phyloP scores from a whole-genome alignment of 768 basidiomycete genomes.

The Lentinula lateritia region DNA sequence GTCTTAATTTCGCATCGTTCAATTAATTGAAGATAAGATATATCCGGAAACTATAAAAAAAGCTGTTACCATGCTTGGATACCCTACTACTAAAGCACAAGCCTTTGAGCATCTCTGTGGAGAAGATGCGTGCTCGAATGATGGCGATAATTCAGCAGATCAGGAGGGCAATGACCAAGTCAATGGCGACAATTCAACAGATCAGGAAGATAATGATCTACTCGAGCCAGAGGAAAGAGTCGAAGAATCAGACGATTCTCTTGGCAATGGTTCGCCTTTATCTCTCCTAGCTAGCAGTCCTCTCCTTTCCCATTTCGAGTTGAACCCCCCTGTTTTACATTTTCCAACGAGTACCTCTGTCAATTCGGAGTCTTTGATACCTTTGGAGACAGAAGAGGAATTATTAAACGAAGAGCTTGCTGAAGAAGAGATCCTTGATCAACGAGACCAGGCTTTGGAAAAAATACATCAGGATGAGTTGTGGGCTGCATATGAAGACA shows the following conservation, averaged over 20 bases:
- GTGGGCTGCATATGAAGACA: background rate
- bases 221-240: background rate
- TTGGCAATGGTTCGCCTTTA: background rate
- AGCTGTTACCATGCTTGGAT: background rate
- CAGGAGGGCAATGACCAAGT: background rate
- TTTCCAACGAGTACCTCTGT: background rate
- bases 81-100: background rate
- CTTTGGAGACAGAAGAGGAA: background rate
- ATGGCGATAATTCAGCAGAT: background rate
- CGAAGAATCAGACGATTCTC: background rate
- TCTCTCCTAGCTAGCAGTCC: background rate
- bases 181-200: background rate
- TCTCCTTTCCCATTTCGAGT: background rate
- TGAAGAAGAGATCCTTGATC: slow-evolving; percentile 1
- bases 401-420: background rate
- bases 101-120: background rate
- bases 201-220: background rate
- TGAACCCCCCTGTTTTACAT: background rate
- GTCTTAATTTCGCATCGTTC: too few relatives aligned
- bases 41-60: background rate
- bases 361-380: background rate
- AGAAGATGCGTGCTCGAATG: background rate
- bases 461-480: background rate
- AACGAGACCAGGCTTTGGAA: background rate
- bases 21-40: background rate